Percentiles rank a stretch among this genome's conserved stretches.
These are phyloP conservation scores for Clavulina sp. DNA, from an alignment of 768 basidiomycete species.

Conservation along the genomic window DNA sequence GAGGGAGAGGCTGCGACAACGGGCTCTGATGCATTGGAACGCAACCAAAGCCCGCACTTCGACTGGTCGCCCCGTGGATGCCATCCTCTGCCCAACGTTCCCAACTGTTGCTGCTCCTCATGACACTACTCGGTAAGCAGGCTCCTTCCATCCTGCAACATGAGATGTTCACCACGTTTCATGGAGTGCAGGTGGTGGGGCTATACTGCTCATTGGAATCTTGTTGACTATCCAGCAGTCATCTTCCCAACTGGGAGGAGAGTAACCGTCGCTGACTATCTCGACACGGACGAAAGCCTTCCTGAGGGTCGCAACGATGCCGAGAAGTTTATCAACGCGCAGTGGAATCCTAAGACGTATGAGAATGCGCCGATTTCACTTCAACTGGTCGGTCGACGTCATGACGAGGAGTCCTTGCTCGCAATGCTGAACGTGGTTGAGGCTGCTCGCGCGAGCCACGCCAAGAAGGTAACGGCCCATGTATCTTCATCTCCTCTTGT, in stretches of 20 bases:
- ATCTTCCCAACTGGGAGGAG: conserved; percentile 30
- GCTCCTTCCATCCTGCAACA: neutral
- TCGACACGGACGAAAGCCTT: neutral
- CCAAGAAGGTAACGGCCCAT: too few species aligned
- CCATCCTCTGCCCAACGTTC: conserved; percentile 29
- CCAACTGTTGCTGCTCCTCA: conserved; percentile 33
- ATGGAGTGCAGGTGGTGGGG: conserved; percentile 24
- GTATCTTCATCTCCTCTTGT: too few species aligned
- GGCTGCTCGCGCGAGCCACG: too few species aligned
- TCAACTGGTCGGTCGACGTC: conserved; percentile 33
- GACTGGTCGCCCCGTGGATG: conserved; percentile 32
- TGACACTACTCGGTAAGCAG: conserved; percentile 20
- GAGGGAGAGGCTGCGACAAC: conserved; percentile 26
- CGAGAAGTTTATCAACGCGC: conserved; percentile 21
- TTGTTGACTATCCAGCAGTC: conserved; percentile 31
- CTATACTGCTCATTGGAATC: conserved; percentile 36
- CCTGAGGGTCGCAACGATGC: conserved; percentile 20
- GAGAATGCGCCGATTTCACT: conserved; percentile 29
- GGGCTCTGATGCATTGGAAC: conserved; percentile 30
- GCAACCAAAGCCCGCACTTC: conserved; percentile 20
- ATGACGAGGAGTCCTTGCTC: conserved; percentile 33
- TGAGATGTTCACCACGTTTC: neutral
- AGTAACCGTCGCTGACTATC: conserved; percentile 15
- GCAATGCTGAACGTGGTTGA: conserved; percentile 29
- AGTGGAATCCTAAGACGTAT: conserved; percentile 28